These are phyloP conservation scores for Trichomonas vaginalis DNA, from an alignment of 208 protist species.

Conservation along the genomic window DNA sequence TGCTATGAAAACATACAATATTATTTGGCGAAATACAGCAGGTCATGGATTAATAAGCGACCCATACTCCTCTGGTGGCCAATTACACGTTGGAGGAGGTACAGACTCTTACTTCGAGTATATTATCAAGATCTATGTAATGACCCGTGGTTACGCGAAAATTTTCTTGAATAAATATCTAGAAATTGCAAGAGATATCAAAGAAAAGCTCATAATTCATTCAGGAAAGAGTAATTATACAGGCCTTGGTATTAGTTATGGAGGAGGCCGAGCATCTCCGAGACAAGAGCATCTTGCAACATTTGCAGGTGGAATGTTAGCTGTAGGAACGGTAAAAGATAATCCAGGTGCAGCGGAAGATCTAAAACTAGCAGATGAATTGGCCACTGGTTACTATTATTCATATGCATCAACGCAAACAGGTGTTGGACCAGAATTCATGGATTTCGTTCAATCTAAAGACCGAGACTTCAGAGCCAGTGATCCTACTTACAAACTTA, in stretches of 20 bases:
- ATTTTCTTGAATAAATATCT: background rate
- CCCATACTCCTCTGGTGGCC: background rate
- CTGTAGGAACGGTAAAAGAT: background rate
- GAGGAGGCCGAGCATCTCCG: background rate
- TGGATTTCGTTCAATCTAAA: background rate
- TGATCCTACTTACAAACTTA: constrained; percentile 7
- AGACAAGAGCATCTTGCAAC: background rate
- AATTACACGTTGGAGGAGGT: background rate
- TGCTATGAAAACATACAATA: background rate
- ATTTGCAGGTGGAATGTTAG: background rate
- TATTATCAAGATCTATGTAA: background rate
- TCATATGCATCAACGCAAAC: background rate
- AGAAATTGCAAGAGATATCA: background rate
- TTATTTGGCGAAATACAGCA: background rate
- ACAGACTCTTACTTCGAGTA: background rate
- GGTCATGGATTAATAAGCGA: background rate
- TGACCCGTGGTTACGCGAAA: background rate
- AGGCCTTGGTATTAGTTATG: background rate
- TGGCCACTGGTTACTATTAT: background rate
- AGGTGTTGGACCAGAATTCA: background rate
- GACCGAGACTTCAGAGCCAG: background rate
- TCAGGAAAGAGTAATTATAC: background rate
- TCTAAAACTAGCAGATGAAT: background rate
- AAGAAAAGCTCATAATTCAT: background rate
- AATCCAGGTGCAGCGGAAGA: background rate